A percentile compares a stretch with the other conserved stretches of the same genome.
Conservation (phyloP, 331 rosid genomes). For the Dryas integrifolia region DNA sequence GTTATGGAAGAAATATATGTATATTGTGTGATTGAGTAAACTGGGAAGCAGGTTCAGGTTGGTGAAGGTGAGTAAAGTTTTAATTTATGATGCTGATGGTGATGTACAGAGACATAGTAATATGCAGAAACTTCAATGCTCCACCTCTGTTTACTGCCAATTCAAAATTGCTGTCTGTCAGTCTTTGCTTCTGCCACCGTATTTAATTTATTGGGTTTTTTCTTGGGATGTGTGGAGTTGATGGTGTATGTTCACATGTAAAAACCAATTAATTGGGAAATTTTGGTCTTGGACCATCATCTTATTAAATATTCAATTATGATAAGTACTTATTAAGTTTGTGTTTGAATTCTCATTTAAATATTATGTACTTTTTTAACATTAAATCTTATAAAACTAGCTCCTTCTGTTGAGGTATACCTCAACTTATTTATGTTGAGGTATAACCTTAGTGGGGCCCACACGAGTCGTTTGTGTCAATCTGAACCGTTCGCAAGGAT, state of each 20-base stretch:
- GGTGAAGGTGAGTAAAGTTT: constrained; percentile 44
- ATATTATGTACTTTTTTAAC: too few species aligned
- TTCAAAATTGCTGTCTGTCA: constrained; percentile 62
- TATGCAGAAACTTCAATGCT: constrained; percentile 55
- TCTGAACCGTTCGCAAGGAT: too few species aligned
- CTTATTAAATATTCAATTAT: too few species aligned
- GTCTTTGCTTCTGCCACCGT: constrained; percentile 46
- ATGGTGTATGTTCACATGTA: constrained; percentile 19
- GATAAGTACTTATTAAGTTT: too few species aligned
- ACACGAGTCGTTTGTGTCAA: too few species aligned
- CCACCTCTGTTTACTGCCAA: constrained; percentile 59
- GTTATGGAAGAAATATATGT: too few species aligned
- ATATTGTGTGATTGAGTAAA: constrained; percentile 5
- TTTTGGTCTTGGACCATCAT: neutral
- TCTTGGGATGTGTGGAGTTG: constrained; percentile 42
- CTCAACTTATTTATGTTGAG: too few species aligned
- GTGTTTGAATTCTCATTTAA: too few species aligned
- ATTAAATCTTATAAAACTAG: too few species aligned
- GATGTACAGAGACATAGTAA: neutral
- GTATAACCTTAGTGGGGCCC: too few species aligned
- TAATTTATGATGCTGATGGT: constrained; percentile 35
- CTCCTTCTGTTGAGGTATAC: too few species aligned
- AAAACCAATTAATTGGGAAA: constrained; percentile 1
- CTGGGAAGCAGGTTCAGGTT: constrained; percentile 25
- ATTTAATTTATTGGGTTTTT: constrained; percentile 25